These are phyloP conservation scores for Dactylorhiza incarnata DNA, from an alignment of 106 monocot genomes.

Conservation along the genomic window DNA sequence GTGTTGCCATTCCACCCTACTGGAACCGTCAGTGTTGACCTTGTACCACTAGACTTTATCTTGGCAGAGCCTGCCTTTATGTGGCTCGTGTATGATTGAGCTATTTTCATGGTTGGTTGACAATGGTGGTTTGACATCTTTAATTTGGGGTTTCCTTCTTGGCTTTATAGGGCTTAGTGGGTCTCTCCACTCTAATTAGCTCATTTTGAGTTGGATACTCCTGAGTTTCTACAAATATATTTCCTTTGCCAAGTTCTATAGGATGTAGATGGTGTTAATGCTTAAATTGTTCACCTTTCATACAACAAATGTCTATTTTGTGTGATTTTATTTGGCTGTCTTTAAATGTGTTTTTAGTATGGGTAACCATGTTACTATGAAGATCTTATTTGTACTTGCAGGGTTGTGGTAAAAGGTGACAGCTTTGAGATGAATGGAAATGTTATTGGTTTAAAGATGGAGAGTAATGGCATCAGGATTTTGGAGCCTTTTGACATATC, in stretches of 20 bases:
- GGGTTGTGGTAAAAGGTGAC: constrained; percentile 71
- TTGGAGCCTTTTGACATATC: constrained; percentile 81
- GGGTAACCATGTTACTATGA: background rate
- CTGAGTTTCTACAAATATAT: background rate
- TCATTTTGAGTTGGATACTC: too few relatives aligned
- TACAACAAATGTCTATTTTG: background rate
- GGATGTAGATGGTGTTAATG: background rate
- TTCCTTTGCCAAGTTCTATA: background rate
- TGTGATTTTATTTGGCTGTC: background rate
- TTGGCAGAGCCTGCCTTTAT: too few relatives aligned
- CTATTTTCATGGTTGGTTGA: too few relatives aligned
- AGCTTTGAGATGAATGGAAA: constrained; percentile 69
- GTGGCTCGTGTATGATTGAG: too few relatives aligned
- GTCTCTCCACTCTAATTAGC: too few relatives aligned
- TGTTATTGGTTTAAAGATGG: constrained; percentile 73
- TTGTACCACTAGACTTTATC: too few relatives aligned
- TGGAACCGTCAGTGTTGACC: too few relatives aligned
- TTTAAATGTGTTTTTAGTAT: background rate
- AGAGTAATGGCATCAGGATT: constrained; percentile 89
- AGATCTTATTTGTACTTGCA: constrained; percentile 15
- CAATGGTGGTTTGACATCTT: too few relatives aligned
- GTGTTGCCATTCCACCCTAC: too few relatives aligned
- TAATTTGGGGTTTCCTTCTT: too few relatives aligned
- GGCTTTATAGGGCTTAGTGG: too few relatives aligned
- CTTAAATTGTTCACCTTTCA: background rate